phyloP scores from a whole-genome alignment of 768 basidiomycete genomes.

The Steccherinum ochraceum region DNA sequence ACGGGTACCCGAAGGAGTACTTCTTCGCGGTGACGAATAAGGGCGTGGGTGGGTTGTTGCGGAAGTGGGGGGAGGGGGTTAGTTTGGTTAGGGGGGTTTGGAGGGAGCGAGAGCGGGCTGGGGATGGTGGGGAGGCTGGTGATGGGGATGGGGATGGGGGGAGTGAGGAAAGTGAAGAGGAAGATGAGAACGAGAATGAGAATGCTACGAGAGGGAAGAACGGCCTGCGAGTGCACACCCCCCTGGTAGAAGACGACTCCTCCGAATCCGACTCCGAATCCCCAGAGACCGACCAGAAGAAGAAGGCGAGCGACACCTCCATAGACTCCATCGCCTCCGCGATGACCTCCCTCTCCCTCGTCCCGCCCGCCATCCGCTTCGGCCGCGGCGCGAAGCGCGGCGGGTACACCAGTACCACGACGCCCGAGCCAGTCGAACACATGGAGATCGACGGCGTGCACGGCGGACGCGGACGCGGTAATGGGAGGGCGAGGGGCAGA shows the following conservation, averaged over 20 bases:
- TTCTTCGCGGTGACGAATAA: constrained; percentile 92
- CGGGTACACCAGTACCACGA: background rate
- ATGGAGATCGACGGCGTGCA: background rate
- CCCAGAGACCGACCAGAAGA: constrained; percentile 16
- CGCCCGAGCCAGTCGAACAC: too few relatives aligned
- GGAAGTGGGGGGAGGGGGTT: constrained; percentile 79
- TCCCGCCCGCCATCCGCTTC: constrained; percentile 66
- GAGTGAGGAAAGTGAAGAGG: constrained; percentile 19
- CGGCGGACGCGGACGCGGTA: too few relatives aligned
- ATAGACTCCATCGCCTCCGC: constrained; percentile 46
- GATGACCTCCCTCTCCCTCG: constrained; percentile 45
- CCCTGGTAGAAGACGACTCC: constrained; percentile 10
- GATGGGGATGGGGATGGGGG: constrained; percentile 10
- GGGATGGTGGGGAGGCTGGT: background rate
- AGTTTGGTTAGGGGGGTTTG: constrained; percentile 72
- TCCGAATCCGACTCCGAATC: constrained; percentile 2
- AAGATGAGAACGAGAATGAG: constrained; percentile 22
- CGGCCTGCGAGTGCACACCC: too few relatives aligned
- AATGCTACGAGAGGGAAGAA: constrained; percentile 2
- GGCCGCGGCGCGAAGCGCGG: constrained; percentile 49
- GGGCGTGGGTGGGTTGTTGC: constrained; percentile 75
- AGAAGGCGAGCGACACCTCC: constrained; percentile 6
- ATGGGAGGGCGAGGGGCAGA: too few relatives aligned
- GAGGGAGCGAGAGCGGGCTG: constrained; percentile 45
- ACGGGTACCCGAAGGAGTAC: constrained; percentile 83